phyloP scores from a whole-genome alignment of 1,139 yeast genomes.

The Ogataea hybrid region DNA sequence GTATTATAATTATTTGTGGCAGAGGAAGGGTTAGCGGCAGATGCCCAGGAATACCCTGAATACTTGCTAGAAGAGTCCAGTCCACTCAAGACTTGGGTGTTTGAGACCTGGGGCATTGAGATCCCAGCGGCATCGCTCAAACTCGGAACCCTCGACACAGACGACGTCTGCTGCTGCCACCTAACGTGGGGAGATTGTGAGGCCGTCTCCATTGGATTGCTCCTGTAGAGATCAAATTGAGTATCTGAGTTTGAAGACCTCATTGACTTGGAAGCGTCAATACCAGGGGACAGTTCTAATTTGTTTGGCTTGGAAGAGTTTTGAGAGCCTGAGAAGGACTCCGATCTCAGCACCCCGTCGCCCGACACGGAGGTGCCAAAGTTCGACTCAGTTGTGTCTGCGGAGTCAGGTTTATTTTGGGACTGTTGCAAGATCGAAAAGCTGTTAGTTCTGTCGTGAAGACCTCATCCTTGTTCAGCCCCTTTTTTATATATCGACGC shows the following conservation, averaged over 20 bases:
- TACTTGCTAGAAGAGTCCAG: conserved; percentile 13
- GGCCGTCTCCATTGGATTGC: conserved; percentile 8
- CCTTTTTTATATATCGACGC: not conserved
- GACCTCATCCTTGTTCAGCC: not conserved
- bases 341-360: conserved; percentile 11
- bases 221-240: conserved; percentile 17
- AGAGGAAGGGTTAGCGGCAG: conserved; percentile 13
- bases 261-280: conserved; percentile 2
- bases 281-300: conserved; percentile 8
- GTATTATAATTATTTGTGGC: conserved; percentile 14
- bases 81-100: conserved; percentile 2
- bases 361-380: conserved; percentile 20
- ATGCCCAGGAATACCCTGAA: conserved; percentile 16
- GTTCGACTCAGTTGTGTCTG: conserved; percentile 20
- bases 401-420: conserved; percentile 16
- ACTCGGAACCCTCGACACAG: conserved; percentile 8
- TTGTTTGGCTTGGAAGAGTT: conserved; percentile 2
- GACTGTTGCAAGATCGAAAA: conserved; percentile 7
- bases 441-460: conserved; percentile 5
- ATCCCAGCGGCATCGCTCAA: conserved; percentile 5
- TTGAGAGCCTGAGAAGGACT: conserved; percentile 11
- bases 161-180: conserved; percentile 14
- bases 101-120: conserved; percentile 8
- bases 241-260: conserved; percentile 7
- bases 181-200: conserved; percentile 3